These are phyloP conservation scores for Trametes cinnabarina DNA, from an alignment of 768 basidiomycete species.

Conservation along the genomic window DNA sequence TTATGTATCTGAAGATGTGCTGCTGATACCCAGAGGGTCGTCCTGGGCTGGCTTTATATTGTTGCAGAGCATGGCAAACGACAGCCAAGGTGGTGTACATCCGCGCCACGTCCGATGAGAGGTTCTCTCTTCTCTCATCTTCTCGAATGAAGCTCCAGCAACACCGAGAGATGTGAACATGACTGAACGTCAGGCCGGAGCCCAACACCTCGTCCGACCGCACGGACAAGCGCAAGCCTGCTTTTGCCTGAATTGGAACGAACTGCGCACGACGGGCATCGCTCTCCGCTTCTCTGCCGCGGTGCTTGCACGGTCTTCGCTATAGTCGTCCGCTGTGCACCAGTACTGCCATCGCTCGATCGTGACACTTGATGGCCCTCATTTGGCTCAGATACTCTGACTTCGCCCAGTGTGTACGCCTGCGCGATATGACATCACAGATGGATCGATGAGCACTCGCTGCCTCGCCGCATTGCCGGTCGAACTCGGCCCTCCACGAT, in stretches of 20 bases:
- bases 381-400: too few species aligned
- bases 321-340: too few species aligned
- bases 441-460: too few species aligned
- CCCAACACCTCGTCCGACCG: too few species aligned
- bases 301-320: too few species aligned
- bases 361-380: too few species aligned
- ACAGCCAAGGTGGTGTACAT: neutral
- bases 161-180: neutral
- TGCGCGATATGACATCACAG: too few species aligned
- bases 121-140: neutral
- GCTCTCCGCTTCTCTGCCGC: neutral
- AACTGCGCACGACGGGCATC: neutral
- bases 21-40: neutral
- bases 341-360: too few species aligned
- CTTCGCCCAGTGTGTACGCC: too few species aligned
- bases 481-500: too few species aligned
- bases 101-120: neutral
- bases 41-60: neutral
- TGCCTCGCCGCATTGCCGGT: too few species aligned
- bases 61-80: neutral
- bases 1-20: neutral
- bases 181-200: neutral
- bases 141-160: neutral
- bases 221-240: neutral
- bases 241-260: neutral